Conservation (phyloP, 139 green algal genomes). For the Limnomonas spitsbergensis region DNA sequence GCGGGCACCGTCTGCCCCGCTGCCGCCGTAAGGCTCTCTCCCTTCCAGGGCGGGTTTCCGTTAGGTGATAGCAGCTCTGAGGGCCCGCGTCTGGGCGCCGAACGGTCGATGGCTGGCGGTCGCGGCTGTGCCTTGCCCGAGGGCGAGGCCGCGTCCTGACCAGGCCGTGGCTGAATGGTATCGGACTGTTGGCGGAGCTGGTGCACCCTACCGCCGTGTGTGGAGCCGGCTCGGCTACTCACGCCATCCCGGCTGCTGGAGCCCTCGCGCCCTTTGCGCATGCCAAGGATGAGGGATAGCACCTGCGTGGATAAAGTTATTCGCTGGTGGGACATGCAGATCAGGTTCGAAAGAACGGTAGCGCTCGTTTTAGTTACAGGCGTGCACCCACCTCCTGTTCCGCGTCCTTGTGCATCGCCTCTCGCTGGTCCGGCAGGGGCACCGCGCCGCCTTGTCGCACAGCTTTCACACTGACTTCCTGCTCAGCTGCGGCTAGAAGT, state of each 20-base stretch:
- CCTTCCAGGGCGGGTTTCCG: background rate
- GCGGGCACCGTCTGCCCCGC: background rate
- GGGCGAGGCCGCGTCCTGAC: too few species aligned
- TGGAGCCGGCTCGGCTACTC: too few species aligned
- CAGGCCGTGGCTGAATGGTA: background rate
- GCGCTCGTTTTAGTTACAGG: too few species aligned
- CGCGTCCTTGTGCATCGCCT: background rate
- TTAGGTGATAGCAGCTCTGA: background rate
- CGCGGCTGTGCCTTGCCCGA: too few species aligned
- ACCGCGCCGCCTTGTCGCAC: background rate
- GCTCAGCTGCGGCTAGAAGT: background rate
- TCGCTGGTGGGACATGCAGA: too few species aligned
- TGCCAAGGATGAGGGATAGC: background rate
- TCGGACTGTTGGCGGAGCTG: background rate
- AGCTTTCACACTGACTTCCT: background rate
- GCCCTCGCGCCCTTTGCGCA: background rate
- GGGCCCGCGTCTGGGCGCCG: too few species aligned
- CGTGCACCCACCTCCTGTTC: too few species aligned
- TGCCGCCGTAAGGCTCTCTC: background rate
- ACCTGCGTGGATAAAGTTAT: too few species aligned
- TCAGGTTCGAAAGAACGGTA: too few species aligned
- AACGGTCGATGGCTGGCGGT: too few species aligned
- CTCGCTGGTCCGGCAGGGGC: background rate
- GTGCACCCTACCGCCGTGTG: background rate
- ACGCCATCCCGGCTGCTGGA: background rate